Evolutionary conservation across 1,284 basidiomycete species (phyloP).

Genomic region (Tylopilus sp.): DNA sequence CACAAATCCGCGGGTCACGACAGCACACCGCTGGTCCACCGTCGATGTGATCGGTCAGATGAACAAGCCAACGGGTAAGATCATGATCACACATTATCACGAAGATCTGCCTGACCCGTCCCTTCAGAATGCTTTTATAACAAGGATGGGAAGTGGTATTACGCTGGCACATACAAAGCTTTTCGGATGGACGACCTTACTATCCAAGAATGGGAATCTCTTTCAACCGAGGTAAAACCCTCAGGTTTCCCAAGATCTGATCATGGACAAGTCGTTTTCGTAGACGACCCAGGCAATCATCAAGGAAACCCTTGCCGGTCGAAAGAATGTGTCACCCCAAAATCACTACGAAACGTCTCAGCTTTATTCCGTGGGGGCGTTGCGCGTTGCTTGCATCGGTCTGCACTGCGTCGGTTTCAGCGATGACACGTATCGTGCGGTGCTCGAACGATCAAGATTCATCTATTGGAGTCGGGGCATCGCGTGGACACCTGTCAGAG

Average conservation of each 20-base stretch:
- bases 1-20: conserved; percentile 73
- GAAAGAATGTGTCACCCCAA: conserved; percentile 77
- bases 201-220: conserved; percentile 68
- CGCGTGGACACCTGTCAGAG: conserved; percentile 25
- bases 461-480: conserved; percentile 51
- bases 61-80: conserved; percentile 65
- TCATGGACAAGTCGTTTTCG: conserved; percentile 9
- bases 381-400: conserved; percentile 72
- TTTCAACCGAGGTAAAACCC: conserved; percentile 62
- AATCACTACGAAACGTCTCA: conserved; percentile 74
- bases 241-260: conserved; percentile 15
- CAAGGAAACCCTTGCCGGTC: conserved; percentile 69
- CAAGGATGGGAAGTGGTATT: conserved; percentile 79
- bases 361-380: conserved; percentile 71
- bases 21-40: conserved; percentile 71
- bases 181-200: conserved; percentile 69
- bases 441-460: conserved; percentile 63
- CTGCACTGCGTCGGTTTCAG: conserved; percentile 79
- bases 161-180: conserved; percentile 74
- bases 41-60: conserved; percentile 65
- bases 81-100: neutral
- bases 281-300: conserved; percentile 69
- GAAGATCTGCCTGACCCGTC: conserved; percentile 19
- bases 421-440: conserved; percentile 60
- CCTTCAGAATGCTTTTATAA: conserved; percentile 74